Base-by-base conservation (phyloP, 768 basidiomycete genomes). In the Kwoniella shandongensis region DNA sequence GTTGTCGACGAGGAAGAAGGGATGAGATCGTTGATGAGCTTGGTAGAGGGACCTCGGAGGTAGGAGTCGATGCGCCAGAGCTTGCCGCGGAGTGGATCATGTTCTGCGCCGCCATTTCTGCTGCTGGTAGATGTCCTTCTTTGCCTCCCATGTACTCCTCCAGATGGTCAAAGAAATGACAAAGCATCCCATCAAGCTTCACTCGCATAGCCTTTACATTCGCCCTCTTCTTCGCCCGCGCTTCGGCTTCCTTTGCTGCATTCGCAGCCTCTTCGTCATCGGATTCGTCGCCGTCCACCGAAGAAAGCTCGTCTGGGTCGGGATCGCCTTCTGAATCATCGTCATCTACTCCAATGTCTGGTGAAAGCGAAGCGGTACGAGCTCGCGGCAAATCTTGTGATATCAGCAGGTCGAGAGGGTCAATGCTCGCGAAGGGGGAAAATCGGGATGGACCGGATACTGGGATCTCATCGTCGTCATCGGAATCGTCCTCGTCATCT, bases 161-260 rank as follows among this genome's bases (percentile, higher is more conserved):
- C 67, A 98, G 87, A 73, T 97, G 88, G 54, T 90, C 85, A 64
- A 98, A 91, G 48, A 96, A 77, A 26, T 93, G 81, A 29, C 83
- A 84, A 26, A 97, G 79, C 65, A 97, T 90, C 1, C 86, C 82
- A 70, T 99, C 96, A 18, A 99, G 82, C 67, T 99, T 99, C 67
- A 83, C 82, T 48, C 89, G 86, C 91, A 96, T 94, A 44, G 87
- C 84, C 45, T 81, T 82, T 44, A 87, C 74, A 3, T 63, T 59
- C 2, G 56, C 49, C 23, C 55, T 49, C 36, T 72, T 68, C 66
- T 72, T 68, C 32, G 62, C 62, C 35, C 63, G 49, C 27, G 48
- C 61, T 25, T 61, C 52, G 0, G 60, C 66, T 20, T 51, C 46
- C 54, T 75, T 65, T 4, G 57, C 59, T 18, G 25, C 54, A 26